phyloP scores from a whole-genome alignment of 352 stramenopile genomes.

The Phytophthora cajani region DNA sequence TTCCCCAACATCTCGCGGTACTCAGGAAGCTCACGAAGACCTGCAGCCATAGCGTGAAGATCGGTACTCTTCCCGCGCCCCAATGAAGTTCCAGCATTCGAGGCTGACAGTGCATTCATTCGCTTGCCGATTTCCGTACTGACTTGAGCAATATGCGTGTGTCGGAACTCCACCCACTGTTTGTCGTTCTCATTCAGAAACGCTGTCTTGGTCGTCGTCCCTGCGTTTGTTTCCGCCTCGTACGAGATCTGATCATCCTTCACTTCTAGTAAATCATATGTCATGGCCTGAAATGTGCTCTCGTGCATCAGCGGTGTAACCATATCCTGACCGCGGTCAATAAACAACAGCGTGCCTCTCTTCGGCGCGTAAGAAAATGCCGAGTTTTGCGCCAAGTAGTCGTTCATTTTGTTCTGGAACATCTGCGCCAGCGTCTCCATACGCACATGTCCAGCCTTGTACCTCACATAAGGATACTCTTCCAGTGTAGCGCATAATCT shows the following conservation, averaged over 20 bases:
- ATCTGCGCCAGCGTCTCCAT: constrained; percentile 90
- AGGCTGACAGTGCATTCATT: constrained; percentile 77
- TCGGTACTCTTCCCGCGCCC: constrained; percentile 86
- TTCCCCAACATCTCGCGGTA: constrained; percentile 96
- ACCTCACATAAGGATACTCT: constrained; percentile 97
- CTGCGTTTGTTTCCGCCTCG: constrained; percentile 84
- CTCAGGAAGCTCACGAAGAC: constrained; percentile 93
- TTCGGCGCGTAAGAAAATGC: constrained; percentile 92
- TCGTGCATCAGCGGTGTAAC: constrained; percentile 97
- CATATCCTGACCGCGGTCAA: constrained; percentile 95
- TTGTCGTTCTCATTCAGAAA: constrained; percentile 98
- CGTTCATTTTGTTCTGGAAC: constrained; percentile 96
- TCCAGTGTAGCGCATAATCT: constrained; percentile 95
- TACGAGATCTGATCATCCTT: constrained; percentile 95
- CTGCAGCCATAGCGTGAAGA: constrained; percentile 92
- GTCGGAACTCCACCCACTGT: constrained; percentile 96
- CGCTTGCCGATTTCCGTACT: constrained; percentile 82
- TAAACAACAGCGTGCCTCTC: constrained; percentile 93
- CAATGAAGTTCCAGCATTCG: constrained; percentile 82
- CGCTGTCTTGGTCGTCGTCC: constrained; percentile 86
- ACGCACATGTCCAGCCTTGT: constrained; percentile 79
- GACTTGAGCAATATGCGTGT: constrained; percentile 95
- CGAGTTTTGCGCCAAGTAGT: constrained; percentile 92
- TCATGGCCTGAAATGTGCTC: constrained; percentile 97
- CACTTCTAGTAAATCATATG: constrained; percentile 96